Evolutionary conservation across 306 rosid genomes (phyloP).

Genomic region (Cicer yamashitae): DNA sequence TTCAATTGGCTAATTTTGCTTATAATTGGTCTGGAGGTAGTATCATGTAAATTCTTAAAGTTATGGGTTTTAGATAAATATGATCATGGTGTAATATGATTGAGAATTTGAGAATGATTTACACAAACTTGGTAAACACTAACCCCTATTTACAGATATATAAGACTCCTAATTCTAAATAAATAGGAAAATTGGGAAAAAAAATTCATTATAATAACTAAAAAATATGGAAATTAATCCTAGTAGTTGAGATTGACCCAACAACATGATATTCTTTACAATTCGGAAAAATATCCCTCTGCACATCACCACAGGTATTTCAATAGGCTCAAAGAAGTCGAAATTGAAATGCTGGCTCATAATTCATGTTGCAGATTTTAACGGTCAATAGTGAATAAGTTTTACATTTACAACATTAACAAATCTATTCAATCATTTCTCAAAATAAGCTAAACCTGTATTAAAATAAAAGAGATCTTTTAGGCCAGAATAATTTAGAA

Average conservation of each 20-base stretch:
- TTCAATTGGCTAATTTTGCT: no score
- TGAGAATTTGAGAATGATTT: neutral
- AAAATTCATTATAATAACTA: neutral
- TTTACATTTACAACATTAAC: neutral
- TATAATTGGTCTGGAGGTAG: neutral
- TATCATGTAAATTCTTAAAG: neutral
- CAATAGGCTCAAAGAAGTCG: conserved; percentile 5
- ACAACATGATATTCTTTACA: conserved; percentile 9
- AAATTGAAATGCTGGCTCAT: neutral
- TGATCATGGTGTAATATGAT: neutral
- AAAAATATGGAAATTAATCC: conserved; percentile 3
- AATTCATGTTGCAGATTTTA: neutral
- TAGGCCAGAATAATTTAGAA: neutral
- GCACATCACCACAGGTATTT: conserved; percentile 3
- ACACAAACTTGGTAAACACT: neutral
- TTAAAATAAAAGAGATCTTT: conserved; percentile 20
- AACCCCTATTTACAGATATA: neutral
- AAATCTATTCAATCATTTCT: neutral
- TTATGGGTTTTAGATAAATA: neutral
- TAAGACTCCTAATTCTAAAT: neutral
- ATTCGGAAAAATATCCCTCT: neutral
- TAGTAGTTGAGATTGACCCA: neutral
- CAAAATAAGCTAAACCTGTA: conserved; percentile 23
- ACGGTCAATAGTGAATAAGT: neutral
- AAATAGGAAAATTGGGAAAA: neutral